A percentile compares a stretch with the other conserved stretches of the same genome.
Evolutionary conservation across 192 early-diverging fungal genomes (phyloP).

Genomic region (Linnemannia exigua): DNA sequence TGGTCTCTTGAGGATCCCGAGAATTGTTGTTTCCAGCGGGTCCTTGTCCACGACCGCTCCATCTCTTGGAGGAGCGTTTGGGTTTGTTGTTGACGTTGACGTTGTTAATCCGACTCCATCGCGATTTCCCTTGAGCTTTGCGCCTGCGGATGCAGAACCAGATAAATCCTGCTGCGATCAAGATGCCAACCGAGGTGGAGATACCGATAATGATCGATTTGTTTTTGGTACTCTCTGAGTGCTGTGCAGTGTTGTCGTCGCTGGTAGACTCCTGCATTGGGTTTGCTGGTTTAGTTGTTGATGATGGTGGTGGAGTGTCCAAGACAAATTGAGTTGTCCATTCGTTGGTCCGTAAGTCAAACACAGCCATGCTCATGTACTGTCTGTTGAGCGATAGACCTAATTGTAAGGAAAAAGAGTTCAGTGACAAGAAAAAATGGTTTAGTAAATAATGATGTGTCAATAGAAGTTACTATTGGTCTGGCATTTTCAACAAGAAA

Average conservation of each 20-base stretch:
- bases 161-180: not conserved
- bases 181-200: not conserved
- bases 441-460: not conserved
- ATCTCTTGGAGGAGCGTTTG: not conserved
- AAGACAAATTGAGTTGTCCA: conserved; percentile 9
- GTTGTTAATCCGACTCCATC: not conserved
- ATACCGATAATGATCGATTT: not conserved
- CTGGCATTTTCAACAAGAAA: not conserved
- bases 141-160: not conserved
- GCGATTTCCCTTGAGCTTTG: not conserved
- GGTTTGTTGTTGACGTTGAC: not conserved
- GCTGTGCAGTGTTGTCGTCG: not conserved
- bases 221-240: not conserved
- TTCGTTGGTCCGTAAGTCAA: not conserved
- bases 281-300: not conserved
- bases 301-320: not conserved
- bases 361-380: not conserved
- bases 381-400: not conserved
- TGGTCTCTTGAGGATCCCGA: not conserved
- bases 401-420: too few species aligned
- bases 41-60: not conserved
- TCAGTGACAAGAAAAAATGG: too few species aligned
- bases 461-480: too few species aligned
- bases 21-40: not conserved
- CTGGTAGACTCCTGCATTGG: not conserved